Conservation (phyloP, 2,329 filamentous ascomycete species). For the Fusarium subtropicale region DNA sequence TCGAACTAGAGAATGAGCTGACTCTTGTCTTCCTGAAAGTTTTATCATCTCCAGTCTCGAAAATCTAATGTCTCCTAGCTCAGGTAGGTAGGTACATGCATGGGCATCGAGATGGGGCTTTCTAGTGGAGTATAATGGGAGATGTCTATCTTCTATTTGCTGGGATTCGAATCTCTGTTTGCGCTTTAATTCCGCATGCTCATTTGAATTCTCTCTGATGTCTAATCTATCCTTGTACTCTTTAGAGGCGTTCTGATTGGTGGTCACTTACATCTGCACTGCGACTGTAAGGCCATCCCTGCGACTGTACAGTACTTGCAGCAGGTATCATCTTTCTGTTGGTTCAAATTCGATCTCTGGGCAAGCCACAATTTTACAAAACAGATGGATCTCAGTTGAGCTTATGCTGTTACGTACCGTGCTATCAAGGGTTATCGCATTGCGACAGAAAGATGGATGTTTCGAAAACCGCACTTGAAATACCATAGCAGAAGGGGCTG, state of each 20-base stretch:
- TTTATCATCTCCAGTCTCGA: background rate
- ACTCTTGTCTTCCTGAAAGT: constrained; percentile 4
- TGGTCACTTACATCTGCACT: constrained; percentile 9
- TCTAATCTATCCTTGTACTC: background rate
- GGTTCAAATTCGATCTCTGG: constrained; percentile 11
- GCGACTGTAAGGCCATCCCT: background rate
- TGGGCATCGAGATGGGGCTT: background rate
- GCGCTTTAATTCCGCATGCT: constrained; percentile 17
- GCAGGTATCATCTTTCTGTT: constrained; percentile 7
- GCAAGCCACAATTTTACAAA: constrained; percentile 17
- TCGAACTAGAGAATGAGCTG: background rate
- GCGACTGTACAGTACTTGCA: background rate
- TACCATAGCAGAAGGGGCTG: background rate
- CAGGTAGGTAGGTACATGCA: background rate
- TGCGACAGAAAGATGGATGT: background rate
- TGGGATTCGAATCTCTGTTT: background rate
- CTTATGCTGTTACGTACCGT: constrained; percentile 4
- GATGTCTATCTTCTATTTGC: constrained; percentile 10
- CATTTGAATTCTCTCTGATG: background rate
- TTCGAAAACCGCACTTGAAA: constrained; percentile 1
- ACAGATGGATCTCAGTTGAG: constrained; percentile 12
- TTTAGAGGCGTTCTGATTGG: background rate
- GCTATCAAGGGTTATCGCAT: constrained; percentile 1
- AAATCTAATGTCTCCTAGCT: background rate
- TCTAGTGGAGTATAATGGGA: constrained; percentile 5